Evolutionary conservation across 768 basidiomycete species (phyloP).

Genomic region (Phanerodontia chrysosporium): DNA sequence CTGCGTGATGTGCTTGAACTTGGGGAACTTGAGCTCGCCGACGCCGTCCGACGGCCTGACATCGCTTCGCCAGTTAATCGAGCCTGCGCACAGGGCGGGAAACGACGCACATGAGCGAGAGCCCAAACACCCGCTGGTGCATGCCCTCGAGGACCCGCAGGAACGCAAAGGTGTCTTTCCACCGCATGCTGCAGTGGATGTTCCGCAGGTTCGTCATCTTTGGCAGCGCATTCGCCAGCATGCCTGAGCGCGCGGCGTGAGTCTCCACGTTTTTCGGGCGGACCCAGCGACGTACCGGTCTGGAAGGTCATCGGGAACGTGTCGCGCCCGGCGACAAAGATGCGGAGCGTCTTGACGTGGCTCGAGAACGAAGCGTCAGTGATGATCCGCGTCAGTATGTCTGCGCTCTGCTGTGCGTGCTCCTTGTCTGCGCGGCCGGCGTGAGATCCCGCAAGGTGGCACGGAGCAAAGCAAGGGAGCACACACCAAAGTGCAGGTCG

Average conservation of each 20-base stretch:
- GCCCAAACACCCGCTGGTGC: constrained; percentile 48
- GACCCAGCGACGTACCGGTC: constrained; percentile 39
- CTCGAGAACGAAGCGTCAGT: constrained; percentile 55
- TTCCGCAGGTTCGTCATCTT: constrained; percentile 56
- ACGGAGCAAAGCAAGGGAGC: neutral
- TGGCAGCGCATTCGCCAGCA: constrained; percentile 66
- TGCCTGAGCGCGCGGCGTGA: constrained; percentile 36
- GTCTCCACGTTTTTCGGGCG: neutral
- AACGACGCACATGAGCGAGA: constrained; percentile 41
- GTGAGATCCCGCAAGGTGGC: neutral
- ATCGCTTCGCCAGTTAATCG: neutral
- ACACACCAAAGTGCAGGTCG: constrained; percentile 54
- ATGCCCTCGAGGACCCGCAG: constrained; percentile 48
- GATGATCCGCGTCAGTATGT: constrained; percentile 65
- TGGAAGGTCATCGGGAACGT: constrained; percentile 58
- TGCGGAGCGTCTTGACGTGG: constrained; percentile 51
- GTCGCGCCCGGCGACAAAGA: constrained; percentile 51
- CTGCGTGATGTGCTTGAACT: constrained; percentile 45
- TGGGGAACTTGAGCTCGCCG: constrained; percentile 25
- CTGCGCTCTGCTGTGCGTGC: constrained; percentile 63
- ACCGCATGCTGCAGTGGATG: constrained; percentile 55
- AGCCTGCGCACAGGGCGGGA: neutral
- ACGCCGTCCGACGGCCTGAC: constrained; percentile 25
- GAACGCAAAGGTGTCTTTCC: constrained; percentile 48
- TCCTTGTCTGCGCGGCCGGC: constrained; percentile 31